Evolutionary conservation across 805 yeast genomes (phyloP).

Genomic region (Saturnispora diversa): DNA sequence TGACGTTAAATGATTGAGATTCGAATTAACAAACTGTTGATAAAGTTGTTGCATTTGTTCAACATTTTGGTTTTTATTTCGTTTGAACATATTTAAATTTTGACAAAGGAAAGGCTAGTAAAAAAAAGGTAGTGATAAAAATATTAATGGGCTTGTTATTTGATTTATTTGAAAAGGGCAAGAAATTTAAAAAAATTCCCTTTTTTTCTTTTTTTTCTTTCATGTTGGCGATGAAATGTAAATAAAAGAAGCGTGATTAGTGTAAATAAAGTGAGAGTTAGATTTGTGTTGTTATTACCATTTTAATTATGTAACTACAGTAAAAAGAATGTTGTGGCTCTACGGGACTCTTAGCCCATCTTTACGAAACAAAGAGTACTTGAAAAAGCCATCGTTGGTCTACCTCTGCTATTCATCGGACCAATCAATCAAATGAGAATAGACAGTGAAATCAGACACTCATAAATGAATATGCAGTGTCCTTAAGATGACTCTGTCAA

Average conservation of each 20-base stretch:
- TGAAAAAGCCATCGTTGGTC: slow-evolving; percentile 7
- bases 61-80: slow-evolving; percentile 7
- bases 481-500: not conserved
- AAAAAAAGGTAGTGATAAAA: not conserved
- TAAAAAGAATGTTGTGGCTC: slow-evolving; percentile 9
- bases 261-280: too few species aligned
- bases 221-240: not conserved
- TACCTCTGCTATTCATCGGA: slow-evolving; percentile 10
- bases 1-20: slow-evolving; percentile 1
- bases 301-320: too few species aligned
- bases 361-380: slow-evolving; percentile 3
- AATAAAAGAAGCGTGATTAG: too few species aligned
- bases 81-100: slow-evolving; percentile 7
- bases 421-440: not conserved
- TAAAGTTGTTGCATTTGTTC: slow-evolving; percentile 14
- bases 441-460: slow-evolving; percentile 2
- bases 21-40: slow-evolving; percentile 9
- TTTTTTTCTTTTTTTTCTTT: not conserved
- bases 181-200: too few species aligned
- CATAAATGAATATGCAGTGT: slow-evolving; percentile 16
- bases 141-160: too few species aligned
- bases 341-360: slow-evolving; percentile 12
- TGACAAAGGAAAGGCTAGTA: not conserved
- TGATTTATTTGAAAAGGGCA: too few species aligned
- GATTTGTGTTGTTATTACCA: too few species aligned